Conservation (phyloP, 345 rosid genomes). For the Lepidium didymum region DNA sequence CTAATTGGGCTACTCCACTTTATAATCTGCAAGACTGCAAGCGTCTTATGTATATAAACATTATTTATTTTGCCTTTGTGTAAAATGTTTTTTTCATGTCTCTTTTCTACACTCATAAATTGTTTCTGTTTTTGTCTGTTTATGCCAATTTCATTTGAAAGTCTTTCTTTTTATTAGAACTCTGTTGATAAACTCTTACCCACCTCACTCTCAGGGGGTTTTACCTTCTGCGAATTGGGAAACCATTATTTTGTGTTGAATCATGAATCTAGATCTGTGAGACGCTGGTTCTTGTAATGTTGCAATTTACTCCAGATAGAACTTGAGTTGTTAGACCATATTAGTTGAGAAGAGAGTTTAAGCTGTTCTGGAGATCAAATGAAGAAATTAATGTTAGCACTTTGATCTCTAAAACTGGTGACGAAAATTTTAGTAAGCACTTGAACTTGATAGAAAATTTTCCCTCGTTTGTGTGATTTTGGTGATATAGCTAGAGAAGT, state of each 20-base stretch:
- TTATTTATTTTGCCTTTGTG: background rate
- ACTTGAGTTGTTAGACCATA: background rate
- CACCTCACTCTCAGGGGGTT: background rate
- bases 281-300: background rate
- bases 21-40: background rate
- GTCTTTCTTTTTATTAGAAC: background rate
- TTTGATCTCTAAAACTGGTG: background rate
- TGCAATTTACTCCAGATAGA: background rate
- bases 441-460: background rate
- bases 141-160: background rate
- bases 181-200: background rate
- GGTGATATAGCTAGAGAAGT: background rate
- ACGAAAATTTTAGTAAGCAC: no score
- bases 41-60: background rate
- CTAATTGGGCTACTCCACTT: background rate
- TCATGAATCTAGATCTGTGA: background rate
- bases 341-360: background rate
- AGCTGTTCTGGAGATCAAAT: background rate
- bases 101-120: background rate
- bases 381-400: background rate
- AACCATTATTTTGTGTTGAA: background rate
- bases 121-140: conserved; percentile 14
- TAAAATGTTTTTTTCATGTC: background rate
- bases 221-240: background rate
- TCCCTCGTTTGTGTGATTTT: background rate